Evolutionary conservation across 2,329 filamentous ascomycete genomes (phyloP).

Genomic region (Fonsecaea erecta): DNA sequence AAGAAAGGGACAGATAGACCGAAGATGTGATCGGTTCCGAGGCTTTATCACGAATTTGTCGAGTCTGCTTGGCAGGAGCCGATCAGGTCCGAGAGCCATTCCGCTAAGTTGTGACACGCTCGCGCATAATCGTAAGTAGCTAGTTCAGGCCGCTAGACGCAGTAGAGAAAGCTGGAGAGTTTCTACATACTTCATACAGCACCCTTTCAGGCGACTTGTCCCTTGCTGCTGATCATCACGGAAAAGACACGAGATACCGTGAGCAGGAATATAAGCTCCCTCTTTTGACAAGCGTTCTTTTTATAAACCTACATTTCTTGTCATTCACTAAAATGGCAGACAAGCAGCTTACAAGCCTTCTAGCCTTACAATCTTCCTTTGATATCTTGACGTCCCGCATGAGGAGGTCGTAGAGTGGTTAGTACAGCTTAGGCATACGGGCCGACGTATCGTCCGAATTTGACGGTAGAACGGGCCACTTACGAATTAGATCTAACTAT

Average conservation of each 20-base stretch:
- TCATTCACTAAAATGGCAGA: background rate
- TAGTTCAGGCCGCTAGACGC: background rate
- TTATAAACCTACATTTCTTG: background rate
- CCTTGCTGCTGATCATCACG: too few species aligned
- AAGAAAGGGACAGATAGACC: too few species aligned
- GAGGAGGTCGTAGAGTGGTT: too few species aligned
- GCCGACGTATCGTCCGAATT: too few species aligned
- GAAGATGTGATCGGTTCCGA: background rate
- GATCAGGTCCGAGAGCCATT: background rate
- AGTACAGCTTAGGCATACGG: too few species aligned
- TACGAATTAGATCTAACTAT: too few species aligned
- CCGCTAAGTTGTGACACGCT: background rate
- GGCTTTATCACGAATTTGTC: background rate
- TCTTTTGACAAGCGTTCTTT: background rate
- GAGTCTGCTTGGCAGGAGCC: background rate
- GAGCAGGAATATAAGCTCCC: background rate
- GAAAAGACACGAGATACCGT: too few species aligned
- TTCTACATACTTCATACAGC: background rate
- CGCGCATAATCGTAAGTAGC: background rate
- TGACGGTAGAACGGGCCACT: too few species aligned
- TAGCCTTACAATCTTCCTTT: conserved; percentile 3
- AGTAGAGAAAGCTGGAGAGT: background rate
- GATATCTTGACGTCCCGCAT: conserved; percentile 20
- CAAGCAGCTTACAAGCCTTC: background rate
- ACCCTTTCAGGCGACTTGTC: too few species aligned